A percentile compares a stretch with the other conserved stretches of the same genome.
These are phyloP conservation scores for Venturia carpophila DNA, from an alignment of 2,329 filamentous ascomycete species.

Conservation along the genomic window DNA sequence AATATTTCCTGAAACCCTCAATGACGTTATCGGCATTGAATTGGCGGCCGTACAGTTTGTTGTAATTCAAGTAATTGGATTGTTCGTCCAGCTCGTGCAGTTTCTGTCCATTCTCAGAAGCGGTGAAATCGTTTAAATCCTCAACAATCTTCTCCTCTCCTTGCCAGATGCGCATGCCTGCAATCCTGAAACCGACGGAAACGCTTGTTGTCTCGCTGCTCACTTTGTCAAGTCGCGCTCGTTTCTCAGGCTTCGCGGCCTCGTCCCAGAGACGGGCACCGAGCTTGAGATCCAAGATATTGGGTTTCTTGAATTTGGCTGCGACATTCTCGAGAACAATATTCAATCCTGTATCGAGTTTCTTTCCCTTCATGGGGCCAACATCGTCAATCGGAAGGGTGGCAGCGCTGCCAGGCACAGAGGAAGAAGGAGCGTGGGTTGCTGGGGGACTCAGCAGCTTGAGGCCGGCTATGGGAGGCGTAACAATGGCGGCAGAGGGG, in stretches of 20 bases:
- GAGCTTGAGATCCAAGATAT: conserved; percentile 89
- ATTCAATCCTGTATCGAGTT: conserved; percentile 65
- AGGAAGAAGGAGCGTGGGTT: conserved; percentile 12
- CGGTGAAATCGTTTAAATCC: conserved; percentile 16
- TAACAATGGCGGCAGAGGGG: conserved; percentile 13
- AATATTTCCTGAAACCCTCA: conserved; percentile 51
- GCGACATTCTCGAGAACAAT: conserved; percentile 82
- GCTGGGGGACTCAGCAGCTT: not conserved
- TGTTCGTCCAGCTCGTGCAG: conserved; percentile 33
- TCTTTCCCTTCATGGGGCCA: conserved; percentile 48
- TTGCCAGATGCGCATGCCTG: conserved; percentile 55
- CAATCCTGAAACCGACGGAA: conserved; percentile 55
- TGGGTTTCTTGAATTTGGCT: conserved; percentile 71
- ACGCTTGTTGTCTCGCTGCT: conserved; percentile 51
- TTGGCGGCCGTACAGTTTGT: conserved; percentile 58
- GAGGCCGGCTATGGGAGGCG: not conserved
- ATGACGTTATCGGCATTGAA: conserved; percentile 49
- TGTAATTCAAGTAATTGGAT: conserved; percentile 51
- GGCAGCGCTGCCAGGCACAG: conserved; percentile 24
- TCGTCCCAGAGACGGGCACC: conserved; percentile 82
- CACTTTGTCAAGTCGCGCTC: conserved; percentile 51
- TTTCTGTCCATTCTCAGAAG: conserved; percentile 27
- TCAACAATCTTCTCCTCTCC: conserved; percentile 23
- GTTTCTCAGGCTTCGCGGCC: conserved; percentile 50
- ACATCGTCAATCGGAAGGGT: conserved; percentile 22